A percentile compares a stretch with the other conserved stretches of the same genome.
phyloP scores from a whole-genome alignment of 441 rosid genomes.

The Adansonia gregorii region DNA sequence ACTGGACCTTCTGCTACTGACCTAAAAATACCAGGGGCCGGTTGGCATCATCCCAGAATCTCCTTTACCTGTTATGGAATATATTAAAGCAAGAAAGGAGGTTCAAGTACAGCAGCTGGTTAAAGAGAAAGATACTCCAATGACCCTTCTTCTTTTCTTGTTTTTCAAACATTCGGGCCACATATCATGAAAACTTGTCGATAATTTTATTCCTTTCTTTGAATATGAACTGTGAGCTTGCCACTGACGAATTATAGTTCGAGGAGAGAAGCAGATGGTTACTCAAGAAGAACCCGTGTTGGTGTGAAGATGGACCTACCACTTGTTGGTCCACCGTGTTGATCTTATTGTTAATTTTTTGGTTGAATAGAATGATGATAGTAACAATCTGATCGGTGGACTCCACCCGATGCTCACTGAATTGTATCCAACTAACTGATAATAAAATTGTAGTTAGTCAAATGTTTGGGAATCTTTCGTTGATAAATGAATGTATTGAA shows the following conservation, averaged over 20 bases:
- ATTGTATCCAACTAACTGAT: constrained; percentile 25
- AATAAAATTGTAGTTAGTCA: constrained; percentile 34
- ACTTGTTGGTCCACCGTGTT: constrained; percentile 32
- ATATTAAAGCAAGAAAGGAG: constrained; percentile 55
- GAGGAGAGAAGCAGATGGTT: constrained; percentile 35
- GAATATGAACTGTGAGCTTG: constrained; percentile 40
- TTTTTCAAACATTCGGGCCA: constrained; percentile 88
- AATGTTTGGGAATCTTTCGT: constrained; percentile 30
- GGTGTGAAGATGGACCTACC: constrained; percentile 40
- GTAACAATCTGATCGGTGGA: constrained; percentile 23
- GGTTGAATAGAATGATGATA: constrained; percentile 22
- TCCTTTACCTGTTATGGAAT: constrained; percentile 66
- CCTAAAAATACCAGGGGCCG: constrained; percentile 44
- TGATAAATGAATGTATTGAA: constrained; percentile 15
- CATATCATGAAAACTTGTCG: constrained; percentile 38
- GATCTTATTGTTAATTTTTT: constrained; percentile 26
- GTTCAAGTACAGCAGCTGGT: constrained; percentile 60
- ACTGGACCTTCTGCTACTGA: constrained; percentile 55
- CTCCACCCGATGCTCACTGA: constrained; percentile 20
- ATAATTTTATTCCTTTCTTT: constrained; percentile 71
- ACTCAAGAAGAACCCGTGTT: constrained; percentile 41
- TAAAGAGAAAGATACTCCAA: constrained; percentile 66
- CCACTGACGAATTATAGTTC: constrained; percentile 32
- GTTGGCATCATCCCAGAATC: constrained; percentile 83
- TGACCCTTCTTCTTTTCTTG: constrained; percentile 57